Evolutionary conservation across 164 flowering plant genomes (phyloP).

Genomic region (Liquidambar formosana): DNA sequence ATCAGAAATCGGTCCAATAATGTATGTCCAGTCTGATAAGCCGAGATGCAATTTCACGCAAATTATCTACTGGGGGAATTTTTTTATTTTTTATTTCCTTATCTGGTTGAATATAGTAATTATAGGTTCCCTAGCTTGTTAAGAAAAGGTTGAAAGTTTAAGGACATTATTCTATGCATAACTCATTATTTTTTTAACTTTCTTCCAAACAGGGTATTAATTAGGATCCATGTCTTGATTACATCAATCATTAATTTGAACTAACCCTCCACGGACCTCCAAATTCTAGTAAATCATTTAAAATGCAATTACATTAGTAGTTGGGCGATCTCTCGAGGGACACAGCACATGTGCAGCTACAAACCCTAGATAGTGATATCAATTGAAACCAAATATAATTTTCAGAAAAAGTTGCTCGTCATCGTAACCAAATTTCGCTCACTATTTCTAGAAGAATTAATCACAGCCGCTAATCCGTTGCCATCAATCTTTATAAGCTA

Average conservation of each 20-base stretch:
- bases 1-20: too few species aligned
- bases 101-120: too few species aligned
- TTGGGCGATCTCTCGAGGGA: too few species aligned
- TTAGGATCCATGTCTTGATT: not conserved
- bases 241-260: slow-evolving; percentile 2
- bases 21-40: too few species aligned
- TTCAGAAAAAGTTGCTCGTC: not conserved
- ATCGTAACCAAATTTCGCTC: slow-evolving; percentile 6
- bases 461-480: not conserved
- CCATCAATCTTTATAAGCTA: not conserved
- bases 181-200: too few species aligned
- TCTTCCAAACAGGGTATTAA: not conserved
- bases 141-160: too few species aligned
- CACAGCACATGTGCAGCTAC: not conserved
- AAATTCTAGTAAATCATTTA: too few species aligned
- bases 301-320: slow-evolving; percentile 1
- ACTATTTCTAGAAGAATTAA: too few species aligned
- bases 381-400: not conserved
- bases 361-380: not conserved
- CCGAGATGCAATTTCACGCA: too few species aligned
- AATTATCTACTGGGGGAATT: too few species aligned
- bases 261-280: not conserved
- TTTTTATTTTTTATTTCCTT: too few species aligned
- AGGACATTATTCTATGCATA: not conserved
- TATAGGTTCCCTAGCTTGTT: too few species aligned